These are phyloP conservation scores for Beauveria sp. DNA, from an alignment of 2,329 filamentous ascomycete genomes.

Conservation along the genomic window DNA sequence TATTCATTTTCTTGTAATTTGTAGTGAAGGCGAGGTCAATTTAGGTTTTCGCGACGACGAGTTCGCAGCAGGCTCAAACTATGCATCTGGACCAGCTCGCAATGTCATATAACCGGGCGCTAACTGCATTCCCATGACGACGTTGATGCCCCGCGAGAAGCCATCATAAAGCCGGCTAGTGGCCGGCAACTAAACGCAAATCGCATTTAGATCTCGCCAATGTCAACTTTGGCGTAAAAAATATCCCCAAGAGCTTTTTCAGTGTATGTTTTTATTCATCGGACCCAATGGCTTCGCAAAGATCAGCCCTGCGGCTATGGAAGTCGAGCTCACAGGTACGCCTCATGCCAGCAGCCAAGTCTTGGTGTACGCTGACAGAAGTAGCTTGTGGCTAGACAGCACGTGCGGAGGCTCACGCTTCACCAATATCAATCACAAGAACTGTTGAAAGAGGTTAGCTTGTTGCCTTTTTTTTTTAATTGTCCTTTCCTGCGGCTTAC, in stretches of 20 bases:
- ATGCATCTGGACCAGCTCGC: not conserved
- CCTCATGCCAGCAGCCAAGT: not conserved
- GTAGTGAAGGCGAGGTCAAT: not conserved
- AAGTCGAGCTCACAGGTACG: conserved; percentile 1
- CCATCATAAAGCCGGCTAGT: conserved; percentile 8
- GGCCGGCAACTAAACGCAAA: not conserved
- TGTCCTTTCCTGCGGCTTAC: not conserved
- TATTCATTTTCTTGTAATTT: not conserved
- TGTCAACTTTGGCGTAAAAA: not conserved
- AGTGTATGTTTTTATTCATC: not conserved
- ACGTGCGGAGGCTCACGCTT: conserved; percentile 18
- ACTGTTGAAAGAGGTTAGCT: conserved; percentile 19
- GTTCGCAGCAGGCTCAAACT: not conserved
- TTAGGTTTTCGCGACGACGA: not conserved
- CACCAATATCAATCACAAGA: conserved; percentile 23
- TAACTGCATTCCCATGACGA: not conserved
- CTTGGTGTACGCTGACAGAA: not conserved
- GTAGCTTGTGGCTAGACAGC: conserved; percentile 7
- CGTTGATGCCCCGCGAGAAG: not conserved
- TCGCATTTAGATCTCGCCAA: not conserved
- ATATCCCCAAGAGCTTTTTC: not conserved
- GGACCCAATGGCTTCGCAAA: not conserved
- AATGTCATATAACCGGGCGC: conserved; percentile 4
- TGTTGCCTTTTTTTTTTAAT: accelerated
- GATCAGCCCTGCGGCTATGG: conserved; percentile 2